A percentile compares a stretch with the other conserved stretches of the same genome.
phyloP scores from a whole-genome alignment of 352 stramenopile genomes.

The Pythium aquatile region DNA sequence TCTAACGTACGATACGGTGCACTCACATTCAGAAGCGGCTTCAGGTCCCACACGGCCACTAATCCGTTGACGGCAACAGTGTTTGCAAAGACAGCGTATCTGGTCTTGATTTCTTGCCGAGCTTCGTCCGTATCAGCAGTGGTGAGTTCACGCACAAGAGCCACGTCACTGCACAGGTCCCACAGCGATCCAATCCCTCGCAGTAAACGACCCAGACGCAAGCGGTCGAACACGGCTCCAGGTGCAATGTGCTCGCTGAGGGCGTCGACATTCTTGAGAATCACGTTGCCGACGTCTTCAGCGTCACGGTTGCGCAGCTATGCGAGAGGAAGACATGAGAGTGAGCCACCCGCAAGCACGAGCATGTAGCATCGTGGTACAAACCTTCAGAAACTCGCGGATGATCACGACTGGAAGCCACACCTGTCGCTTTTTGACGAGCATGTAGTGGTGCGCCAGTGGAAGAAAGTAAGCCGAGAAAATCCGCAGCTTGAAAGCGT shows the following conservation, averaged over 20 bases:
- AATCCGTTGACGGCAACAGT: constrained; percentile 34
- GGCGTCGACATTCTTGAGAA: constrained; percentile 39
- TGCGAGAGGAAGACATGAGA: background rate
- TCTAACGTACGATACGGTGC: too few species aligned
- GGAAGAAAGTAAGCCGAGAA: constrained; percentile 61
- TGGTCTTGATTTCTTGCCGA: constrained; percentile 21
- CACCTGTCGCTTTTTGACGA: constrained; percentile 54
- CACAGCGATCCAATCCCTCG: constrained; percentile 60
- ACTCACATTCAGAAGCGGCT: constrained; percentile 68
- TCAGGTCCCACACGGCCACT: constrained; percentile 54
- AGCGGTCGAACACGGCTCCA: constrained; percentile 40
- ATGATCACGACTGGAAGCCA: constrained; percentile 48
- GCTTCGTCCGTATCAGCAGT: constrained; percentile 20
- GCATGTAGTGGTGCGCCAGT: constrained; percentile 44
- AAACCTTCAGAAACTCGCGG: constrained; percentile 62
- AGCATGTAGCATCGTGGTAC: too few species aligned
- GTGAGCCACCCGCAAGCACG: too few species aligned
- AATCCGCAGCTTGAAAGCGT: constrained; percentile 48
- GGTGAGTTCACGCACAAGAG: constrained; percentile 50
- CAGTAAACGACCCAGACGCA: constrained; percentile 50
- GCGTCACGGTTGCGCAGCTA: constrained; percentile 53
- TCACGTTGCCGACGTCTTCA: constrained; percentile 59
- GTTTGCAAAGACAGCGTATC: constrained; percentile 41
- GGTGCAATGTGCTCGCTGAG: constrained; percentile 25
- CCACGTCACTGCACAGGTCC: constrained; percentile 53